Base-by-base conservation (phyloP, 495 filamentous ascomycete genomes). In the Hypoxylon rickii region DNA sequence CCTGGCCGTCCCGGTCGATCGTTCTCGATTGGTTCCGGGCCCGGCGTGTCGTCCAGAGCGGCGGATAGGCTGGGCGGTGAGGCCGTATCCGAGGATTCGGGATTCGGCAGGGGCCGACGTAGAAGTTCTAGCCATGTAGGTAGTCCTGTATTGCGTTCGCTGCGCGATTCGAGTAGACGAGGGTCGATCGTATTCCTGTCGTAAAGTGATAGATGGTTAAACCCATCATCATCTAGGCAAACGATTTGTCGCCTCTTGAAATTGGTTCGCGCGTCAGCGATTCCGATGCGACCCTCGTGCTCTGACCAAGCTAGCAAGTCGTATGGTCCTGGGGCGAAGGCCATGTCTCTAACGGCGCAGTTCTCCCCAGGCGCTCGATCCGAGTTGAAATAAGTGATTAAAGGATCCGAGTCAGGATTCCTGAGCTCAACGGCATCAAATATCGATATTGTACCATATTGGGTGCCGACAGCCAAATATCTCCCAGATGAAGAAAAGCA, bases 241-340 rank as follows among this genome's bases (percentile, higher is more conserved):
- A 96, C 68, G 19, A 89, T 81, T 67, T 98, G 94, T 24, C 89
- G 84, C 20, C 85, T 85, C 17, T 78, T 71, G 55, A 96, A 90
- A 16, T 85, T 83, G 51, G 83, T 84, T 17, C 94, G 86, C 17
- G 92, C 73, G 74, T 98, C 94, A 2, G 88, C 88, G 38, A 97
- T 77, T 8, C 91, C 92, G 26, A 93, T 81, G 58, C 88, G 81
- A 7, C 90, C 92, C 54, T 86, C 86, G 55, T 96, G 87, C 72
- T 98, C 94, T 16, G 91, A 84, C 92, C 93, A 97, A 18, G 95
- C 88, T 26, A 98, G 78, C 12, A 98, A 81, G 69, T 98, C 93
- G 82, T 86, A 89, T 7, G 92, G 90, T 15, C 88, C 89, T 2
- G 94, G 92, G 0, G 89, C 87, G 67, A 98, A 98, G 17, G 85